phyloP scores from a whole-genome alignment of 2,329 filamentous ascomycete species.

The Dactylella cylindrospora region DNA sequence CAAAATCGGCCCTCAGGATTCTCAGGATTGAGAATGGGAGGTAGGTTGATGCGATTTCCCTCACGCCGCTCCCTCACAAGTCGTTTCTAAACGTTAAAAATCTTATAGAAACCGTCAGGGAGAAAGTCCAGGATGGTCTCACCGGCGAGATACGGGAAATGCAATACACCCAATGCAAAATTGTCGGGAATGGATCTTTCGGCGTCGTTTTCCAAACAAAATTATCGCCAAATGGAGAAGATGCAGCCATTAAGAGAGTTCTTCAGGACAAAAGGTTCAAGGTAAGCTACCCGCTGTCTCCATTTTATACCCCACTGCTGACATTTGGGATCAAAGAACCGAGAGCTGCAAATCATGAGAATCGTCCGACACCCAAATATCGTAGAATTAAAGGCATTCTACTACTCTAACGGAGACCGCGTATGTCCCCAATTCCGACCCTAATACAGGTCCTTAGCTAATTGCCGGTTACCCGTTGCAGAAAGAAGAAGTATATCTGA shows the following conservation, averaged over 20 bases:
- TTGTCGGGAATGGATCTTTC: slow-evolving; percentile 98
- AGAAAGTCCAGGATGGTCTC: slow-evolving; percentile 97
- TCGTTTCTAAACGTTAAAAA: slow-evolving; percentile 48
- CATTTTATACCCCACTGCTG: slow-evolving; percentile 46
- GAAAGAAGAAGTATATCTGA: slow-evolving; percentile 99
- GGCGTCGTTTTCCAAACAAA: slow-evolving; percentile 99
- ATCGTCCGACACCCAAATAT: slow-evolving; percentile 99
- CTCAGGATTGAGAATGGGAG: slow-evolving; percentile 87
- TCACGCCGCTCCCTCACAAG: slow-evolving; percentile 45
- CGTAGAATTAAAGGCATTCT: slow-evolving; percentile 97
- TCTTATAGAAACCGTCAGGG: slow-evolving; percentile 82
- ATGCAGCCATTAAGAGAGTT: slow-evolving; percentile 98
- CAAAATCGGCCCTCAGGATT: slow-evolving; percentile 90
- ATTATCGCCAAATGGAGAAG: slow-evolving; percentile 93
- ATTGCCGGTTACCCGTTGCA: slow-evolving; percentile 51
- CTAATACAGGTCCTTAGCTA: background rate
- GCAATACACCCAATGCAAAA: slow-evolving; percentile 99
- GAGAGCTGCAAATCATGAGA: slow-evolving; percentile 98
- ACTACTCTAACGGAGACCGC: slow-evolving; percentile 97
- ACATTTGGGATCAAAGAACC: slow-evolving; percentile 67
- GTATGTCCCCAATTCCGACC: slow-evolving; percentile 59
- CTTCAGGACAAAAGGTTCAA: slow-evolving; percentile 99
- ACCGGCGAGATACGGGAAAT: slow-evolving; percentile 96
- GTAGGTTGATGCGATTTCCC: slow-evolving; percentile 62
- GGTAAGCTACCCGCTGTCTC: slow-evolving; percentile 58